phyloP scores from a whole-genome alignment of 2,329 filamentous ascomycete species.

The Pseudocercospora fijiensis region DNA sequence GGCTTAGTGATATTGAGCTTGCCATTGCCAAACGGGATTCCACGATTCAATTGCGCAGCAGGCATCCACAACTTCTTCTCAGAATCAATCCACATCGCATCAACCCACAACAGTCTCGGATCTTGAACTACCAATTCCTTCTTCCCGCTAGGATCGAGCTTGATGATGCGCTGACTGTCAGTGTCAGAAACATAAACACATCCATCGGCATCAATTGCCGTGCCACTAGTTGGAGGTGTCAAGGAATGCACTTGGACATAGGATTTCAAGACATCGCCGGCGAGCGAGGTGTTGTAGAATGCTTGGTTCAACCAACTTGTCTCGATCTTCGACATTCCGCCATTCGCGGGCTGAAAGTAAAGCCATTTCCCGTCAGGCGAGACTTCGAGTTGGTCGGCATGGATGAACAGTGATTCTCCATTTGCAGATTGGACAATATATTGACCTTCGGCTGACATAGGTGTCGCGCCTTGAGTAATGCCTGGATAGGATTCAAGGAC shows the following conservation, averaged over 20 bases:
- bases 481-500: constrained; percentile 34
- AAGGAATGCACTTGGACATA: constrained; percentile 37
- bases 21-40: constrained; percentile 34
- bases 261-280: constrained; percentile 25
- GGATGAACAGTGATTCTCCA: constrained; percentile 31
- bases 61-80: constrained; percentile 35
- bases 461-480: constrained; percentile 29
- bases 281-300: constrained; percentile 38
- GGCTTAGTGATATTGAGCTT: constrained; percentile 30
- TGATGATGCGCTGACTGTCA: constrained; percentile 35
- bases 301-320: constrained; percentile 39
- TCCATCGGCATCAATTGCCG: constrained; percentile 42
- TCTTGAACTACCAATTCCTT: constrained; percentile 33
- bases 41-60: constrained; percentile 35
- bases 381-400: constrained; percentile 44
- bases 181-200: constrained; percentile 43
- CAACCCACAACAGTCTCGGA: constrained; percentile 35
- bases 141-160: constrained; percentile 32
- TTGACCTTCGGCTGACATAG: constrained; percentile 36
- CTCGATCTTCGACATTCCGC: constrained; percentile 40
- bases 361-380: constrained; percentile 41
- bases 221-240: constrained; percentile 42
- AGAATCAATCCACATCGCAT: constrained; percentile 37
- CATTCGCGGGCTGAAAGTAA: constrained; percentile 42
- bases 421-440: constrained; percentile 27